Percentiles rank a stretch among this genome's conserved stretches.
Evolutionary conservation across 805 yeast genomes (phyloP).

Genomic region (Metschnikowia anglica): DNA sequence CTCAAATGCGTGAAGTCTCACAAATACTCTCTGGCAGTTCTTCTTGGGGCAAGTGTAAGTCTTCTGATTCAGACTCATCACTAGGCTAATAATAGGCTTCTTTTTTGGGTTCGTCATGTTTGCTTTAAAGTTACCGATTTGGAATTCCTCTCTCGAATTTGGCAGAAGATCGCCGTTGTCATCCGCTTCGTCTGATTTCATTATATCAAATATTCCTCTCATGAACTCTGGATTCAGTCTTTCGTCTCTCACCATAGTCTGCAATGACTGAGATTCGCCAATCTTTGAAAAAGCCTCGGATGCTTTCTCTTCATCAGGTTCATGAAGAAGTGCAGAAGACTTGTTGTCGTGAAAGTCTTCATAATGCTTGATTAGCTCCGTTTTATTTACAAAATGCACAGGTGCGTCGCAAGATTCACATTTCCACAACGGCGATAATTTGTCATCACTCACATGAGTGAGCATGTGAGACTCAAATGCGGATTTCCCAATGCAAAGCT

Average conservation of each 20-base stretch:
- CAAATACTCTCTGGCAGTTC: slow-evolving; percentile 14
- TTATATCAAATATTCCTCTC: background rate
- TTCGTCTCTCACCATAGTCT: slow-evolving; percentile 10
- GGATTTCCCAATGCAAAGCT: slow-evolving; percentile 67
- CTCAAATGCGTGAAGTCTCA: slow-evolving; percentile 15
- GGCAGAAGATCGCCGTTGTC: too few species aligned
- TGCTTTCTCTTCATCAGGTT: background rate
- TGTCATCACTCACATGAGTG: slow-evolving; percentile 52
- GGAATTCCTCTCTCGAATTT: background rate
- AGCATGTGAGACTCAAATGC: slow-evolving; percentile 75
- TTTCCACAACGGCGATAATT: slow-evolving; percentile 49
- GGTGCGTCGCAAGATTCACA: slow-evolving; percentile 51
- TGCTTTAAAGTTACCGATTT: background rate
- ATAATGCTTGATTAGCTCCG: slow-evolving; percentile 58
- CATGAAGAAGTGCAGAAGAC: too few species aligned
- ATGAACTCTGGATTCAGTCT: background rate
- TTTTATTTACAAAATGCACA: slow-evolving; percentile 52
- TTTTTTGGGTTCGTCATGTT: background rate
- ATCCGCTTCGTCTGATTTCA: background rate
- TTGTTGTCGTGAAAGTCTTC: slow-evolving; percentile 38
- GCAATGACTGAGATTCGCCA: slow-evolving; percentile 6
- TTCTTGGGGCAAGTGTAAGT: slow-evolving; percentile 14
- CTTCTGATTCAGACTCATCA: slow-evolving; percentile 9
- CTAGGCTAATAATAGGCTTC: slow-evolving; percentile 12
- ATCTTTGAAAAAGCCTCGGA: background rate